A percentile compares a stretch with the other conserved stretches of the same genome.
phyloP scores from a whole-genome alignment of 169 alveolate species.

The Theileria parva region DNA sequence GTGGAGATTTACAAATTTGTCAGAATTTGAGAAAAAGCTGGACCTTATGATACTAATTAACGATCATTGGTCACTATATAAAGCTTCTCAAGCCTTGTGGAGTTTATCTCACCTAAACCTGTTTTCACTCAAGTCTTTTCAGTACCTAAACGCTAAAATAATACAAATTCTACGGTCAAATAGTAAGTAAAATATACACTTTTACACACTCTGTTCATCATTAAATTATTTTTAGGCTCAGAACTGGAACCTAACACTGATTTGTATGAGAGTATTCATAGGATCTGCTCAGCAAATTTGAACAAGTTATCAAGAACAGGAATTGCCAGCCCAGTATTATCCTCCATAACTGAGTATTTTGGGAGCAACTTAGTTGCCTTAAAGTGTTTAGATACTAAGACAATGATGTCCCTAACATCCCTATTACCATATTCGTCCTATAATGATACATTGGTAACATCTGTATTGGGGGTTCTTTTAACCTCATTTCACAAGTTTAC shows the following conservation, averaged over 20 bases:
- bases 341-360: background rate
- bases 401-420: slow-evolving; percentile 37
- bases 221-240: background rate
- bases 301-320: slow-evolving; percentile 52
- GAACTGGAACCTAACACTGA: background rate
- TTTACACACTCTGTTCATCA: background rate
- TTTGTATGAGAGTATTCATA: slow-evolving; percentile 38
- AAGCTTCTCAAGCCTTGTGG: slow-evolving; percentile 54
- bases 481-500: slow-evolving; percentile 27
- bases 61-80: slow-evolving; percentile 23
- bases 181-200: background rate
- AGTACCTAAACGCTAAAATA: slow-evolving; percentile 42
- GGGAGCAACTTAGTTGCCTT: background rate
- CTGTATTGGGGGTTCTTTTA: slow-evolving; percentile 2
- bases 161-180: background rate
- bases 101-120: slow-evolving; percentile 46
- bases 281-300: slow-evolving; percentile 40
- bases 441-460: background rate
- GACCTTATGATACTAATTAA: slow-evolving; percentile 42
- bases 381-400: slow-evolving; percentile 46
- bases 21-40: slow-evolving; percentile 33
- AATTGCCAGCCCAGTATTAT: background rate
- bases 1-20: slow-evolving; percentile 41
- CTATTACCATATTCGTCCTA: slow-evolving; percentile 29
- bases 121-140: slow-evolving; percentile 35